These are phyloP conservation scores for Acacia concinna DNA, from an alignment of 331 rosid species.

Conservation along the genomic window DNA sequence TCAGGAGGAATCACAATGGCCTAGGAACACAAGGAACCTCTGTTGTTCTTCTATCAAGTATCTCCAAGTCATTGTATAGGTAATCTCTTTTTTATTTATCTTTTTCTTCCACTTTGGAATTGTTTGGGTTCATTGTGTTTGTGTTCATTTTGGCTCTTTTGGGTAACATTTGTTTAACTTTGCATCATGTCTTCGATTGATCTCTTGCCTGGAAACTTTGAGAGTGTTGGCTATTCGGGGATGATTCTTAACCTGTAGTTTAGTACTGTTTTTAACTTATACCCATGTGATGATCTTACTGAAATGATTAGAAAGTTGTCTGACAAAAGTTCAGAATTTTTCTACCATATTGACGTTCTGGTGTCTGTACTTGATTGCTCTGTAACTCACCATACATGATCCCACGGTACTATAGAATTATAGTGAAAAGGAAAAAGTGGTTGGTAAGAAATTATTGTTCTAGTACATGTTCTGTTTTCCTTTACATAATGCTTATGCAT, in stretches of 20 bases:
- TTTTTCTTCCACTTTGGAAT: background rate
- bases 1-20: background rate
- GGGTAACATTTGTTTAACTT: background rate
- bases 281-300: background rate
- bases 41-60: background rate
- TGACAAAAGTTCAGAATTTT: background rate
- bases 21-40: background rate
- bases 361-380: background rate
- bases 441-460: background rate
- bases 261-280: background rate
- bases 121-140: background rate
- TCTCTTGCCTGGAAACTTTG: background rate
- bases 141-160: background rate
- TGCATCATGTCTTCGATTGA: background rate
- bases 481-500: background rate
- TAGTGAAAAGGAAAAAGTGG: background rate
- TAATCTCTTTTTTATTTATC: background rate
- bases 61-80: background rate
- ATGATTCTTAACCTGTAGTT: background rate
- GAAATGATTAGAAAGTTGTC: background rate
- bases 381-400: background rate
- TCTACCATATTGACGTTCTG: background rate
- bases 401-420: background rate
- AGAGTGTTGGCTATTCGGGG: background rate
- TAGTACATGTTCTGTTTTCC: background rate